Evolutionary conservation across 2,329 filamentous ascomycete species (phyloP).

Genomic region (Fusarium sp.): DNA sequence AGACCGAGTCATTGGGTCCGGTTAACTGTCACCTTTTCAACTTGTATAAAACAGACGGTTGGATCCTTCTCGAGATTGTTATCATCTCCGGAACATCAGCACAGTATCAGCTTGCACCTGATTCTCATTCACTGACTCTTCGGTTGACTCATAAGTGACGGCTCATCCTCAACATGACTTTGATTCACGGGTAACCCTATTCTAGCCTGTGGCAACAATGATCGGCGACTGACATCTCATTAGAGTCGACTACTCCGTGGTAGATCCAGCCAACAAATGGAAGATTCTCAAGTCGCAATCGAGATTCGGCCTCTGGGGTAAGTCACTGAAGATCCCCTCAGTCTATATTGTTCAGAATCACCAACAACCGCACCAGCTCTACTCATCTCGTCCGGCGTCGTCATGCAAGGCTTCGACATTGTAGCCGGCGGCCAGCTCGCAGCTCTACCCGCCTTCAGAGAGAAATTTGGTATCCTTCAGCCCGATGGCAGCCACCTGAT

Average conservation of each 20-base stretch:
- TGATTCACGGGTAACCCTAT: background rate
- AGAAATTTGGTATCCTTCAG: slow-evolving; percentile 43
- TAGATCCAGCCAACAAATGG: slow-evolving; percentile 46
- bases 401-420: slow-evolving; percentile 48
- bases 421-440: slow-evolving; percentile 49
- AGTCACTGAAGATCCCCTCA: background rate
- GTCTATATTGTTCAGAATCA: background rate
- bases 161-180: background rate
- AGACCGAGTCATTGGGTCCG: background rate
- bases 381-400: background rate
- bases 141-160: background rate
- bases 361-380: background rate
- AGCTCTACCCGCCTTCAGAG: slow-evolving; percentile 44
- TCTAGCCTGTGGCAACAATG: background rate
- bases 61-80: background rate
- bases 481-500: slow-evolving; percentile 44
- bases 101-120: background rate
- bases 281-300: slow-evolving; percentile 42
- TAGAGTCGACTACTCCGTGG: slow-evolving; percentile 38
- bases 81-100: background rate
- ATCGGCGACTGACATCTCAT: background rate
- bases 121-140: background rate
- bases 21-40: background rate
- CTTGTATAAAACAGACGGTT: background rate
- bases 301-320: background rate